Evolutionary conservation across 164 flowering plant genomes (phyloP), one percentile per base, ranked within the genome.

Genomic region (Dillenia turbinata): DNA sequence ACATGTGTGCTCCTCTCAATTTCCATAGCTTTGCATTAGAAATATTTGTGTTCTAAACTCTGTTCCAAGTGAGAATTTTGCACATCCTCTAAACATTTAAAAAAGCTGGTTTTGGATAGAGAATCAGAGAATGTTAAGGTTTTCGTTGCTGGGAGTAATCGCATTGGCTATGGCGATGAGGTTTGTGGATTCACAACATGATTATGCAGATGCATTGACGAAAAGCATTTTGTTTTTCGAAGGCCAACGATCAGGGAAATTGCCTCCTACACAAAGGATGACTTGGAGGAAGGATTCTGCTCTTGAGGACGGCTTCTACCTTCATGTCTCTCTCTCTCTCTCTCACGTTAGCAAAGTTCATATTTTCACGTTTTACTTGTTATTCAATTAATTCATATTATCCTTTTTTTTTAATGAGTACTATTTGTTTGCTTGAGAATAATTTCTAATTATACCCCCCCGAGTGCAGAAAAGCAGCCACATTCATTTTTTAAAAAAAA

Each of bases 171-270:
- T 33, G 7, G 40, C 40, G 7, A 6, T 33, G 40, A 7, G 40
- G 40, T 33, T 6, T 5, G 40, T 33, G 40, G 40, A 33, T 33
- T 33, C 40, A 33, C 5, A 4, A 5, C 81, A 66, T 15, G 74
- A 85, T 56, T 83, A 81, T 57, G 78, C 63, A 0, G 87, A 83
- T 17, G 87, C 90, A 0, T 70, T 85, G 60, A 47, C 73, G 0
- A 83, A 85, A 52, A 69, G 80, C 61, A 78, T 85, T 40, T 69
- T 83, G 72, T 85, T 79, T 71, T 81, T 78, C 26, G 87, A 85
- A 73, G 86, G 86, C 1, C 86, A 85, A 60, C 69, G 87, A 59
- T 83, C 87, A 0, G 87, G 87, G 24, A 71, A 73, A 54, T 44
- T 85, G 24, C 87, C 85, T 0, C 26, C 71, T 49, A 17, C 51